Base-by-base conservation (phyloP, 2,329 filamentous ascomycete genomes). In the Verticillium tricorpus region DNA sequence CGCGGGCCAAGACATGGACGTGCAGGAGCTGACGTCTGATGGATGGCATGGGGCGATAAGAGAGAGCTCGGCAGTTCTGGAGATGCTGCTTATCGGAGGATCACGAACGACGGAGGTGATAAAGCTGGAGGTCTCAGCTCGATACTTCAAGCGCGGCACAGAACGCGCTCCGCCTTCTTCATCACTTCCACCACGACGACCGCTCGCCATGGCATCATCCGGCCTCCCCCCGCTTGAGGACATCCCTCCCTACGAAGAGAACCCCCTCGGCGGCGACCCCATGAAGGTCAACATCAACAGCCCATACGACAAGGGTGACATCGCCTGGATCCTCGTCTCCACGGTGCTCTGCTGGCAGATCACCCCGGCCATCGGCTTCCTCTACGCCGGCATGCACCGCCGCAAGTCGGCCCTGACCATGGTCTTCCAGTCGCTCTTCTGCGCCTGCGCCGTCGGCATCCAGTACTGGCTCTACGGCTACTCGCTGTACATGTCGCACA, bases 401-500 rank as follows among this genome's bases (percentile, higher is more conserved):
- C 67, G 73, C 31, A 77, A 75, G 62, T 68, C 74, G 0, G 72
- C 75, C 9, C 52, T 81, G 63, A 80, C 79, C 0, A 80, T 81
- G 75, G 71, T 81, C 9, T 72, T 81, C 31, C 78, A 81, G 65
- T 80, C 78, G 0, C 73, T 81, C 1, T 80, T 80, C 67, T 80
- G 78, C 35, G 74, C 77, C 1, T 78, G 72, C 56, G 77, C 77
- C 1, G 75, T 73, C 57, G 78, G 77, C 1, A 77, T 80, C 9
- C 79, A 81, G 59, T 81, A 77, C 67, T 80, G 78, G 78, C 70
- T 80, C 2, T 81, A 80, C 62, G 79, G 78, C 5, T 77, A 79
- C 57, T 79, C 77, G 0, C 69, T 81, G 1, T 80, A 80, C 57
- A 68, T 73, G 52, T 71, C 74, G 11, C 72, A 69, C 8, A 73